Base-by-base conservation (phyloP, 345 rosid species). In the Eucalyptus fibrosa region DNA sequence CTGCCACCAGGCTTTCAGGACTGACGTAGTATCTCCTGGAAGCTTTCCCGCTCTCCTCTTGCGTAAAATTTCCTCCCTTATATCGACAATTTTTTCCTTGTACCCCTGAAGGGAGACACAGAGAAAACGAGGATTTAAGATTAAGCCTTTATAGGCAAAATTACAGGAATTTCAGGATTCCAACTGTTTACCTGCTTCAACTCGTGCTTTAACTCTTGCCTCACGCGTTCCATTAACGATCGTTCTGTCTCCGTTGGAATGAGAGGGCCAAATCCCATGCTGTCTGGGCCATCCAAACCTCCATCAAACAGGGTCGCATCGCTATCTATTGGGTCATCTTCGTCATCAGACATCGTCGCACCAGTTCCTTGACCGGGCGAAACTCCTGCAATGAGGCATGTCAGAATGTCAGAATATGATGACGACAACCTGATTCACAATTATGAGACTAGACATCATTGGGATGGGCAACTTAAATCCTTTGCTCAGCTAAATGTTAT, bases 21-120 rank as follows among this genome's bases (percentile, higher is more conserved):
- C 96, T 37, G 99, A 96, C 50, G 99, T 98, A 8, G 99, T 98
- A 90, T 96, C 99, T 18, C 99, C 99, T 5, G 99, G 99, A 87
- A 98, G 96, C 87, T 98, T 97, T 86, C 99, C 99, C 3, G 99
- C 99, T 92, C 99, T 93, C 94, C 99, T 97, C 93, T 97, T 98
- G 86, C 99, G 96, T 91, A 98, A 59, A 90, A 98, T 98, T 94
- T 98, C 99, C 93, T 98, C 99, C 88, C 99, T 94, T 83, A 98
- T 96, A 91, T 98, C 99, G 23, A 94, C 96, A 87, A 96, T 97
- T 86, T 98, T 98, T 90, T 97, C 99, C 94, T 98, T 98, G 95
- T 97, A 98, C 87, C 98, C 99, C 99, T 98, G 86, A 47, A 88
- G 77, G 88, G 88, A 87, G 9, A 55, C 8, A 9, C 4, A 50